A percentile compares a stretch with the other conserved stretches of the same genome.
phyloP scores from a whole-genome alignment of 1,139 yeast species.

The Yamadazyma oceani region DNA sequence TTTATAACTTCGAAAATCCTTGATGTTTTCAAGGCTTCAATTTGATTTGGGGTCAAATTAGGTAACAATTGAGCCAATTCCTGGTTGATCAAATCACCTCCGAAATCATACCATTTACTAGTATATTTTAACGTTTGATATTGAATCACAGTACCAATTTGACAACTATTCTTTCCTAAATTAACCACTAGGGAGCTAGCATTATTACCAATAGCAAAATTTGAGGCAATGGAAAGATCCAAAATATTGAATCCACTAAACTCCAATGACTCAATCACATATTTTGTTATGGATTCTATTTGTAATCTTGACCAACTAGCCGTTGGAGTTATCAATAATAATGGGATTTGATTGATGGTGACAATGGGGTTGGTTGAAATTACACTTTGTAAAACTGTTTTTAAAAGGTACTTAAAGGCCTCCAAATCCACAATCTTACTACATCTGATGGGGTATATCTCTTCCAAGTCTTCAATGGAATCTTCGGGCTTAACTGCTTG shows the following conservation, averaged over 20 bases:
- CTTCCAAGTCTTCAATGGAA: constrained; percentile 32
- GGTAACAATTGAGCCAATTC: constrained; percentile 57
- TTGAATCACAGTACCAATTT: constrained; percentile 75
- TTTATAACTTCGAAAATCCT: constrained; percentile 72
- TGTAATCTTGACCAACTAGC: constrained; percentile 68
- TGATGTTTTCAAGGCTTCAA: constrained; percentile 74
- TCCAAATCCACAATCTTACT: constrained; percentile 66
- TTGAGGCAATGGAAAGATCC: constrained; percentile 68
- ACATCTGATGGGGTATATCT: constrained; percentile 59
- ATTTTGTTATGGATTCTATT: constrained; percentile 70
- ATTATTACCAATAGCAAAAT: constrained; percentile 67
- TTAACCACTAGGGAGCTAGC: constrained; percentile 73
- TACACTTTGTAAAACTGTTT: constrained; percentile 58
- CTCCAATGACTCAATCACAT: constrained; percentile 70
- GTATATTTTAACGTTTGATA: constrained; percentile 62
- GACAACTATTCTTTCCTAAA: constrained; percentile 74
- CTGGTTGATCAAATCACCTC: constrained; percentile 65
- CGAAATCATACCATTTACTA: constrained; percentile 47
- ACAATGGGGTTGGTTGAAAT: constrained; percentile 51
- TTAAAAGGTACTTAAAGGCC: constrained; percentile 71
- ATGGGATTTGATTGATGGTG: constrained; percentile 47
- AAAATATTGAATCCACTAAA: constrained; percentile 72
- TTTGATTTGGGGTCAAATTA: constrained; percentile 53
- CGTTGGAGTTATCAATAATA: constrained; percentile 61
- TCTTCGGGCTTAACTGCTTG: constrained; percentile 35